Evolutionary conservation across 495 filamentous ascomycete species (phyloP).

Genomic region (Neurospora sp.): DNA sequence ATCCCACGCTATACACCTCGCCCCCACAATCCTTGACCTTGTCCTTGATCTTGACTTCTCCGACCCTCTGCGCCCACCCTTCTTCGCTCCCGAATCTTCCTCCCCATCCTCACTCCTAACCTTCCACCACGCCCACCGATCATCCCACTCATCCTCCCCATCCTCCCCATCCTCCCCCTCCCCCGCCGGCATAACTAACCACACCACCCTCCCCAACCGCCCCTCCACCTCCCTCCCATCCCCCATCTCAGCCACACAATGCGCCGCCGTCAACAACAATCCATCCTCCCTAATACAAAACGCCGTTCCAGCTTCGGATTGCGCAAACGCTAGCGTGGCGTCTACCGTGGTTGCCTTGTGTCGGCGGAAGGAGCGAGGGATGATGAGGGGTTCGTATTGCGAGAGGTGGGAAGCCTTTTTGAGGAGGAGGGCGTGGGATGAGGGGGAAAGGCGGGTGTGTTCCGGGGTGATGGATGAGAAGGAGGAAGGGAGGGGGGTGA

Average conservation of each 20-base stretch:
- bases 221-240: background rate
- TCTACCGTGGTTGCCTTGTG: background rate
- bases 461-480: background rate
- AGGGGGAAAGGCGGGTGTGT: background rate
- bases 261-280: slow-evolving; percentile 36
- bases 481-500: background rate
- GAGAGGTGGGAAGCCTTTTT: slow-evolving; percentile 11
- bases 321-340: slow-evolving; percentile 39
- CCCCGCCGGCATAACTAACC: background rate
- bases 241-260: slow-evolving; percentile 32
- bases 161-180: background rate
- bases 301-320: slow-evolving; percentile 37
- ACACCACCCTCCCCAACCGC: background rate
- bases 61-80: background rate
- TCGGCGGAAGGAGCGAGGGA: background rate
- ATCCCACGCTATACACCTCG: slow-evolving; percentile 30
- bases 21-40: slow-evolving; percentile 17
- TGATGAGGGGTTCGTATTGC: background rate
- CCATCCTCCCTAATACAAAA: slow-evolving; percentile 34
- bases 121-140: no score
- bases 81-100: background rate
- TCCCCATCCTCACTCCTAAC: background rate
- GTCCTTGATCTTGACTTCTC: slow-evolving; percentile 11
- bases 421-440: slow-evolving; percentile 10
- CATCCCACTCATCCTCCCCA: no score